Evolutionary conservation across 2,329 filamentous ascomycete genomes (phyloP).

Genomic region (Furcasterigmium sp.): DNA sequence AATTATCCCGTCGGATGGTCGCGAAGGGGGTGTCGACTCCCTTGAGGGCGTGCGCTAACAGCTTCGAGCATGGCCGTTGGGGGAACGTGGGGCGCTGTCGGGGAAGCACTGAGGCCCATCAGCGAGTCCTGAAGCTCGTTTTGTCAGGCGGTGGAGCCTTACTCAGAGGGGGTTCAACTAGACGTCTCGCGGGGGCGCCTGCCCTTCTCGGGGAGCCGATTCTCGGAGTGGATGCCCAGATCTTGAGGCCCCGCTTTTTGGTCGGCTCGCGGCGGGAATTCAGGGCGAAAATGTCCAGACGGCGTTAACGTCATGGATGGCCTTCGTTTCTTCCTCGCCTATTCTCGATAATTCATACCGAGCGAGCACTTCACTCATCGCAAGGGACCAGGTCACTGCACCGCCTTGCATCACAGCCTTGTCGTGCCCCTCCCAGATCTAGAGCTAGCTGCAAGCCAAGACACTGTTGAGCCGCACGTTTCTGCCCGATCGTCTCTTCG

Average conservation of each 20-base stretch:
- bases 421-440: background rate
- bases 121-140: slow-evolving; percentile 2
- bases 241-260: no score
- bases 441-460: no score
- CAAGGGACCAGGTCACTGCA: background rate
- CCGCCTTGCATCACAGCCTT: background rate
- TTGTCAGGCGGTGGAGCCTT: no score
- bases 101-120: background rate
- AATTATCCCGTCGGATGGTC: slow-evolving; percentile 17
- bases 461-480: no score
- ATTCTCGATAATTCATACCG: slow-evolving; percentile 3
- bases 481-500: no score
- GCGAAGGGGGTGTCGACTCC: slow-evolving; percentile 6
- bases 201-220: background rate
- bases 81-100: slow-evolving; percentile 5
- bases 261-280: slow-evolving; percentile 3
- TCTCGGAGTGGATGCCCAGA: no score
- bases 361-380: background rate
- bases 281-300: background rate
- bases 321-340: background rate
- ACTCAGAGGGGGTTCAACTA: background rate
- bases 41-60: no score
- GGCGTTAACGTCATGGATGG: slow-evolving; percentile 1
- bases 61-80: no score
- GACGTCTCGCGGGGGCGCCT: background rate